Conservation (phyloP, 495 filamentous ascomycete species). For the Penicillium fimorum region DNA sequence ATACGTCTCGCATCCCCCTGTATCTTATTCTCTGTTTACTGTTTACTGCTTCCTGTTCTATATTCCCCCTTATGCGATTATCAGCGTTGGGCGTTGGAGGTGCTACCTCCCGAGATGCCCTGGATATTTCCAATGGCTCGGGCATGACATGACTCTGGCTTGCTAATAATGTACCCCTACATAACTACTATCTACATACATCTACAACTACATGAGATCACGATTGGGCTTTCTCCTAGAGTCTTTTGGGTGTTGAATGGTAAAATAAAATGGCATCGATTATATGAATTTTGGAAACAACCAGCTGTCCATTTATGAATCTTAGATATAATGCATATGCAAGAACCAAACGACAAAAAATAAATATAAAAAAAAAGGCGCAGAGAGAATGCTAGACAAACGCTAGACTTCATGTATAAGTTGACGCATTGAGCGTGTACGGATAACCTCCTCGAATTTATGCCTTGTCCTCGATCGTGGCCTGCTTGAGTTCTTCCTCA, state of each 20-base stretch:
- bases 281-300: constrained; percentile 24
- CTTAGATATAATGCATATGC: constrained; percentile 26
- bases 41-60: constrained; percentile 9
- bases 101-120: constrained; percentile 5
- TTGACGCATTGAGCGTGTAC: constrained; percentile 4
- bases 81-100: constrained; percentile 22
- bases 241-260: neutral
- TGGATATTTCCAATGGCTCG: neutral
- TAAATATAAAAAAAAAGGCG: constrained; percentile 15
- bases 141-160: neutral
- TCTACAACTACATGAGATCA: neutral
- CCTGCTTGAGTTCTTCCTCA: constrained; percentile 57
- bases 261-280: constrained; percentile 1
- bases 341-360: constrained; percentile 12
- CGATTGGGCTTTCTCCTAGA: neutral
- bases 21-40: neutral
- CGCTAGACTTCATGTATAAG: constrained; percentile 18
- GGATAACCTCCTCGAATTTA: constrained; percentile 19
- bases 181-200: neutral
- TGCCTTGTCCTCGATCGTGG: constrained; percentile 55
- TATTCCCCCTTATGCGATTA: constrained; percentile 12
- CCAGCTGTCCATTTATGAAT: constrained; percentile 25
- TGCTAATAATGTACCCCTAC: constrained; percentile 6
- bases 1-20: constrained; percentile 5
- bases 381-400: constrained; percentile 23